Percentiles rank a stretch among this genome's conserved stretches.
Evolutionary conservation across 805 yeast species (phyloP).

Genomic region (Teunomyces atbi): DNA sequence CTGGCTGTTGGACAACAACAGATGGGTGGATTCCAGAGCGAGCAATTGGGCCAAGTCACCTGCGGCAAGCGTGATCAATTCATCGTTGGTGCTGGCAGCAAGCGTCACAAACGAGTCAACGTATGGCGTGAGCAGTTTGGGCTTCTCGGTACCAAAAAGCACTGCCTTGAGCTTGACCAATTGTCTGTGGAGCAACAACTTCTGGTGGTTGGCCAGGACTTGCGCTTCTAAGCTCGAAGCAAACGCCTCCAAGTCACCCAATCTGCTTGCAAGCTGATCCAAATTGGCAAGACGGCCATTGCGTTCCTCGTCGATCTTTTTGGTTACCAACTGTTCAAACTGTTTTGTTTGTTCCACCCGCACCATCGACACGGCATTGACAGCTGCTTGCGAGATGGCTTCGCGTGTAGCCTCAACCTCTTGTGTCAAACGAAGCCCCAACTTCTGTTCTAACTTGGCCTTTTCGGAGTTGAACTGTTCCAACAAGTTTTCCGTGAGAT

Average conservation of each 20-base stretch:
- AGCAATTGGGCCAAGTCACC: conserved; percentile 35
- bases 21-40: conserved; percentile 35
- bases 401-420: conserved; percentile 71
- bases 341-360: conserved; percentile 68
- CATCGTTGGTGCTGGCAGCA: conserved; percentile 27
- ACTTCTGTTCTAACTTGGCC: conserved; percentile 55
- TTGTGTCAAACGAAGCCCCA: conserved; percentile 51
- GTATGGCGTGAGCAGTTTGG: conserved; percentile 32
- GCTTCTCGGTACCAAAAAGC: conserved; percentile 21
- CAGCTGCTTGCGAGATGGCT: conserved; percentile 66
- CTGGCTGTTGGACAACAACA: conserved; percentile 77
- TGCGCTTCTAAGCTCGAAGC: conserved; percentile 43
- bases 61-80: conserved; percentile 32
- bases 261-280: conserved; percentile 53
- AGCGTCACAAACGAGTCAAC: conserved; percentile 34
- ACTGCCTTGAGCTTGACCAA: conserved; percentile 32
- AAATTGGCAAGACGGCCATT: conserved; percentile 73
- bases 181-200: conserved; percentile 29
- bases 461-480: conserved; percentile 64
- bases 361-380: conserved; percentile 66
- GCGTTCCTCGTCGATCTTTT: conserved; percentile 58
- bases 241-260: conserved; percentile 56
- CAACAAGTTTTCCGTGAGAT: conserved; percentile 56
- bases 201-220: conserved; percentile 32
- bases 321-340: conserved; percentile 56